Evolutionary conservation across 306 rosid species (phyloP), one percentile per base, ranked within the genome.

Genomic region (Castanea crenata): DNA sequence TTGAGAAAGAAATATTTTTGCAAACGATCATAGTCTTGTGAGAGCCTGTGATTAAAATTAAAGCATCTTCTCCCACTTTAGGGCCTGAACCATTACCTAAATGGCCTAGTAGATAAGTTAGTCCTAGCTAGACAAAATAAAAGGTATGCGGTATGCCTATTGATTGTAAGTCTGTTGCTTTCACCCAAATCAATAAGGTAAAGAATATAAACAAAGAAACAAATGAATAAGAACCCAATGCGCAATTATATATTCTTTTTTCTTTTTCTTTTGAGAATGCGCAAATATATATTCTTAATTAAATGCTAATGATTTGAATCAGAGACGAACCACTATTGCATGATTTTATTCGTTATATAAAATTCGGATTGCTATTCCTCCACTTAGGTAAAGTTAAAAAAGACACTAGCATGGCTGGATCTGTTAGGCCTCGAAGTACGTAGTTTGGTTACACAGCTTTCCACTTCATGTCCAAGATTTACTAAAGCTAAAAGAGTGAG

Each of bases 271-370:
- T 21, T 21, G 21, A 21, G 21, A 21, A 21, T 21, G 21, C 21
- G 21, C 21, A 21, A 21, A 21, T 21, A 21, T 21, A 58, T 21
- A 58, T 10, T 10, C 13, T 8, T 58, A 12, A 46, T 46, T 46
- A 46, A 46, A 46, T 46, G 52, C 15, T 46, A 46, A 46, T 46
- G 52, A 46, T 46, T 46, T 46, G 52, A 46, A 46, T 46, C 52
- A 46, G 15, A 46, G 52, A 46, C 3, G 52, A 3, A 12, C 52
- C 52, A 11, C 15, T 46, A 46, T 46, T 9, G 11, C 12, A 46
- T 46, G 52, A 35, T 65, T 77, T 27, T 69, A 35, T 59, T 83
- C 74, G 13, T 52, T 74, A 46, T 80, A 35, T 19, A 58, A 58
- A 77, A 65, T 61, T 58, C 4, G 13, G 14, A 52, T 74, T 25